These are phyloP conservation scores for Quercus suber DNA, from an alignment of 306 rosid genomes.

Conservation along the genomic window DNA sequence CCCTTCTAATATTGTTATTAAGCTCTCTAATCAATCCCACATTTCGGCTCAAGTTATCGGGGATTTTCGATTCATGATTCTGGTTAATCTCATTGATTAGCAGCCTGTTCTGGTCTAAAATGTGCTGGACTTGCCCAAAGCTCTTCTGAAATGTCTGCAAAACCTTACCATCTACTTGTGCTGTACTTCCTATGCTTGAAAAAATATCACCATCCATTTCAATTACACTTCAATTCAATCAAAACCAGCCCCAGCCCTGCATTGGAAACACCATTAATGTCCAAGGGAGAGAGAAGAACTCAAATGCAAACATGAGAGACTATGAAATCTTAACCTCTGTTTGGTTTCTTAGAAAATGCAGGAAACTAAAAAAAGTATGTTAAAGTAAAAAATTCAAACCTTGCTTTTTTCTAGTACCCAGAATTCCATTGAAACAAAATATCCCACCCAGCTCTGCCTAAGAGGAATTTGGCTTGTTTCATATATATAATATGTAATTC, in stretches of 20 bases:
- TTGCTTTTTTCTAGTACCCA: neutral
- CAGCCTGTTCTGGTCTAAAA: conserved; percentile 79
- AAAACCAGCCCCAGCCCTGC: conserved; percentile 37
- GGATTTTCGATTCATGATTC: conserved; percentile 76
- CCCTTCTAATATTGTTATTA: conserved; percentile 85
- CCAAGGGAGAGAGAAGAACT: neutral
- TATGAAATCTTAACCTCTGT: neutral
- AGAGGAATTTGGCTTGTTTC: neutral
- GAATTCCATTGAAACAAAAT: neutral
- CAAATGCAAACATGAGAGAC: neutral
- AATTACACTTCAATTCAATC: conserved; percentile 30
- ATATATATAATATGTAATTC: neutral
- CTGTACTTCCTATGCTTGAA: conserved; percentile 54
- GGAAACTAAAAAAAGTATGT: neutral
- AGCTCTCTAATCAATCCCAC: conserved; percentile 87
- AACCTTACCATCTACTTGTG: conserved; percentile 64
- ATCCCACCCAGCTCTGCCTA: neutral
- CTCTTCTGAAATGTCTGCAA: conserved; percentile 75
- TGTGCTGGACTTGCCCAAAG: conserved; percentile 85
- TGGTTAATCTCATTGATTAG: conserved; percentile 90
- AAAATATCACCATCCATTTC: conserved; percentile 72
- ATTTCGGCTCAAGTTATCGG: conserved; percentile 68
- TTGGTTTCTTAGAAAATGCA: neutral
- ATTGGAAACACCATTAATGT: conserved; percentile 15
- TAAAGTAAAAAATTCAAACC: too few species aligned